A percentile compares a stretch with the other conserved stretches of the same genome.
phyloP scores from a whole-genome alignment of 352 stramenopile species.

The Globisporangium yorkense region DNA sequence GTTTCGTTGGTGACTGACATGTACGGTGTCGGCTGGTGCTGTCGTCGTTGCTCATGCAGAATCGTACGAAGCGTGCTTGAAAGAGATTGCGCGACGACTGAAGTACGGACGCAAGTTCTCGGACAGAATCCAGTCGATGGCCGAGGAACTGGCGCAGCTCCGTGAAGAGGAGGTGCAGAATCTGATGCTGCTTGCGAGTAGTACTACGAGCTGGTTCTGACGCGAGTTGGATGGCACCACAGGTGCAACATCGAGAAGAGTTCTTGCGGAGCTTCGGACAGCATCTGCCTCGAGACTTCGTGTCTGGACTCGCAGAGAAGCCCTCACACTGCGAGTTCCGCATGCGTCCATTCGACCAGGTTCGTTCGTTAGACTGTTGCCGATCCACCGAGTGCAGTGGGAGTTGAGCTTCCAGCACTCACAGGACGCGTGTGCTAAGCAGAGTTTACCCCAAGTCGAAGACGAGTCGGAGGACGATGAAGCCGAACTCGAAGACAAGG shows the following conservation, averaged over 20 bases:
- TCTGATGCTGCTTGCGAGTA: not conserved
- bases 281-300: constrained; percentile 78
- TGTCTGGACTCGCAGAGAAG: constrained; percentile 77
- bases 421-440: not conserved
- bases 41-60: constrained; percentile 18
- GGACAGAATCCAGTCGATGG: constrained; percentile 80
- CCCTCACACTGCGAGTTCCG: constrained; percentile 85
- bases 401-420: not conserved
- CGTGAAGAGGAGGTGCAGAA: constrained; percentile 65
- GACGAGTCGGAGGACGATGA: constrained; percentile 22
- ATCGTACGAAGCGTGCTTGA: constrained; percentile 72
- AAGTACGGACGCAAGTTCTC: constrained; percentile 74
- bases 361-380: constrained; percentile 4
- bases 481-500: constrained; percentile 25
- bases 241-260: constrained; percentile 66
- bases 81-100: constrained; percentile 69
- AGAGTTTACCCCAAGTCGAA: constrained; percentile 70
- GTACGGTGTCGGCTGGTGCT: no score
- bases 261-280: constrained; percentile 76
- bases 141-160: constrained; percentile 74
- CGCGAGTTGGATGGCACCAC: not conserved
- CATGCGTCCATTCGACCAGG: constrained; percentile 81
- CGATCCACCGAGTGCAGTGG: not conserved
- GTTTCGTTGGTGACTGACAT: not conserved
- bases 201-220: no score